A percentile compares a stretch with the other conserved stretches of the same genome.
Evolutionary conservation across 2,329 filamentous ascomycete species (phyloP).

Genomic region (Ophiosphaerella herpotricha): DNA sequence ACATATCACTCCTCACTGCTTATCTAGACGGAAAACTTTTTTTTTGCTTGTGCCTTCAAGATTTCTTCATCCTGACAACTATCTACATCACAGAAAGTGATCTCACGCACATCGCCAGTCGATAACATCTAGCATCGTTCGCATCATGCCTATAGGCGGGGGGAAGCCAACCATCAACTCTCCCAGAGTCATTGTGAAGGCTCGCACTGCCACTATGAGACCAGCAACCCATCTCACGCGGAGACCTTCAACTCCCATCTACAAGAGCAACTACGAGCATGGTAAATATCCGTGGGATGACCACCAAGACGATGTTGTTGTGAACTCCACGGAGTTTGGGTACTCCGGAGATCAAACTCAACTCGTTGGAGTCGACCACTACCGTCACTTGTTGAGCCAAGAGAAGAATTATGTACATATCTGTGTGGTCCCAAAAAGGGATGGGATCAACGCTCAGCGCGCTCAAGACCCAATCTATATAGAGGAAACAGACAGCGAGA

Average conservation of each 20-base stretch:
- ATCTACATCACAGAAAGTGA: too few species aligned
- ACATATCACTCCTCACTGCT: too few species aligned
- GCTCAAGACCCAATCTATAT: too few species aligned
- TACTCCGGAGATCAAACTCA: not conserved
- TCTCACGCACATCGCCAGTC: too few species aligned
- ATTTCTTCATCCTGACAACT: too few species aligned
- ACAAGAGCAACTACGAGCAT: not conserved
- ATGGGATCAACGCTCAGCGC: not conserved
- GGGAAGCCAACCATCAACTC: not conserved
- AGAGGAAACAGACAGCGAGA: too few species aligned
- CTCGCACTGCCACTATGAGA: not conserved
- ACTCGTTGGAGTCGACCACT: slow-evolving; percentile 8
- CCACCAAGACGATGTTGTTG: slow-evolving; percentile 16
- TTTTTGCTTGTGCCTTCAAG: too few species aligned
- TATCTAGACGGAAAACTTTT: too few species aligned
- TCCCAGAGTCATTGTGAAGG: not conserved
- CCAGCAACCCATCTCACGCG: not conserved
- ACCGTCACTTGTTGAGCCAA: slow-evolving; percentile 5
- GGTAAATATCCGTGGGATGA: slow-evolving; percentile 13
- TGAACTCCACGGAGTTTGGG: slow-evolving; percentile 18
- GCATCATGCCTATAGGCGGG: not conserved
- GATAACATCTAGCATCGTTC: too few species aligned
- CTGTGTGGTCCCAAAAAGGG: not conserved
- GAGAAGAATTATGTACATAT: slow-evolving; percentile 1
- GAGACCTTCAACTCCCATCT: not conserved